A percentile compares a stretch with the other conserved stretches of the same genome.
These are phyloP conservation scores for Seiridium unicorne DNA, from an alignment of 2,329 filamentous ascomycete species.

Conservation along the genomic window DNA sequence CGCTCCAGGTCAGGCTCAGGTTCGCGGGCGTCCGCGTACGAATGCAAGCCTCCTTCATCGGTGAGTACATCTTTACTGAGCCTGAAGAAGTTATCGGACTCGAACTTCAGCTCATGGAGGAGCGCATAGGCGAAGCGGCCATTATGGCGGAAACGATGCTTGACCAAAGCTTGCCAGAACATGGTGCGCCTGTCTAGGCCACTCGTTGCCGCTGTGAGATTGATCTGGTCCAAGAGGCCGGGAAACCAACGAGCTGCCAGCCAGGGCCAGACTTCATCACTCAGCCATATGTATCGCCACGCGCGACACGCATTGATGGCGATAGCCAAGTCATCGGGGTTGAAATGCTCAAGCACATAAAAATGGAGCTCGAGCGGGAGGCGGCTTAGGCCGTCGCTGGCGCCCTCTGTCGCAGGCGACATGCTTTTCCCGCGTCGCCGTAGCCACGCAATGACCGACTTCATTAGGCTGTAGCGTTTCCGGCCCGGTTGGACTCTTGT, in stretches of 20 bases:
- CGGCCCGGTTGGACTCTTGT: no score
- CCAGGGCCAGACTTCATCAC: conserved; percentile 26
- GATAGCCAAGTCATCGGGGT: conserved; percentile 20
- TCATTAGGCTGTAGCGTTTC: background rate
- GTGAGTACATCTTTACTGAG: conserved; percentile 21
- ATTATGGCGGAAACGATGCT: conserved; percentile 16
- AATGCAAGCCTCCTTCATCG: conserved; percentile 25
- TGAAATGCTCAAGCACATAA: conserved; percentile 21
- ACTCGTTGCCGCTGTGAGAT: conserved; percentile 8
- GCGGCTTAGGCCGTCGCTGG: conserved; percentile 17
- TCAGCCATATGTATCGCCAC: conserved; percentile 24
- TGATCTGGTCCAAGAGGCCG: conserved; percentile 22
- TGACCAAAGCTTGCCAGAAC: conserved; percentile 20
- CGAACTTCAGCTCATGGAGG: conserved; percentile 23
- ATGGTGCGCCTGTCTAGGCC: conserved; percentile 15
- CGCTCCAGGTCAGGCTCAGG: conserved; percentile 16
- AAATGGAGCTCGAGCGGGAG: conserved; percentile 28
- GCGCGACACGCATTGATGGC: conserved; percentile 18
- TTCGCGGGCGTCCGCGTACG: conserved; percentile 19
- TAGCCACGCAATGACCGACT: conserved; percentile 1
- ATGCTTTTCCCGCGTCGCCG: background rate
- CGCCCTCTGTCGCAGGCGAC: background rate
- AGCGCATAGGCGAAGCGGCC: conserved; percentile 24
- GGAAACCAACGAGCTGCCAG: conserved; percentile 26
- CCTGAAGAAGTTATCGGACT: conserved; percentile 22